Percentiles rank a stretch among this genome's conserved stretches.
Conservation (phyloP, 495 filamentous ascomycete species). For the Penicillium soppii region DNA sequence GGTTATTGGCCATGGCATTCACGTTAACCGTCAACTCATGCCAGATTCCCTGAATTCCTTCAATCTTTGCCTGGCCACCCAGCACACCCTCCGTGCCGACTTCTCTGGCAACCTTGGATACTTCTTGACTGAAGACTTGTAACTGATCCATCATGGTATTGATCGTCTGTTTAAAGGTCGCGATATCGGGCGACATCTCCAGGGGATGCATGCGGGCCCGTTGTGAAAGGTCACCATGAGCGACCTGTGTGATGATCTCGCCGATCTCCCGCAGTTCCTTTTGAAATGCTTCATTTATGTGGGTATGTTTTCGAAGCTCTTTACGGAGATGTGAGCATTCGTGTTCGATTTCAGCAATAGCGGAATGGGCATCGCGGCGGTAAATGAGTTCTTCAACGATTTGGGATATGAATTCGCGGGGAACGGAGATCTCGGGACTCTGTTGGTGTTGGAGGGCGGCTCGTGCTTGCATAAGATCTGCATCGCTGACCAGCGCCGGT, state of each 20-base stretch:
- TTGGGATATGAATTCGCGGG: conserved; percentile 57
- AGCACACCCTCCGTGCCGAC: conserved; percentile 90
- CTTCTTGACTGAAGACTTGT: conserved; percentile 88
- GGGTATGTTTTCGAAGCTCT: conserved; percentile 84
- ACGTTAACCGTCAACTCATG: conserved; percentile 91
- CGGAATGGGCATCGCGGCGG: conserved; percentile 24
- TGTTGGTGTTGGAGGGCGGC: conserved; percentile 69
- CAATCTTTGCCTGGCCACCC: conserved; percentile 84
- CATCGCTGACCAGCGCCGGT: conserved; percentile 49
- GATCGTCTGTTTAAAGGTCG: conserved; percentile 83
- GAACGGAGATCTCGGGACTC: conserved; percentile 57
- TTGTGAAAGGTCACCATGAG: conserved; percentile 86
- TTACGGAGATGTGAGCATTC: conserved; percentile 64
- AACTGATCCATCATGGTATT: conserved; percentile 97
- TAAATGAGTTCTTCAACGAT: conserved; percentile 51
- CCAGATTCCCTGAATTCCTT: conserved; percentile 90
- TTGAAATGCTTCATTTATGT: conserved; percentile 92
- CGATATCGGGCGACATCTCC: conserved; percentile 93
- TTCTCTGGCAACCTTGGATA: conserved; percentile 84
- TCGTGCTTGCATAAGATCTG: conserved; percentile 59
- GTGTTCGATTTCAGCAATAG: conserved; percentile 38
- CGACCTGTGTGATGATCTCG: conserved; percentile 85
- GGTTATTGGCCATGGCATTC: conserved; percentile 87
- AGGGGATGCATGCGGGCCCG: conserved; percentile 86
- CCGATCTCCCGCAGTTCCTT: conserved; percentile 91